phyloP scores from a whole-genome alignment of 2,329 filamentous ascomycete genomes.

The Colletotrichum simmondsii region DNA sequence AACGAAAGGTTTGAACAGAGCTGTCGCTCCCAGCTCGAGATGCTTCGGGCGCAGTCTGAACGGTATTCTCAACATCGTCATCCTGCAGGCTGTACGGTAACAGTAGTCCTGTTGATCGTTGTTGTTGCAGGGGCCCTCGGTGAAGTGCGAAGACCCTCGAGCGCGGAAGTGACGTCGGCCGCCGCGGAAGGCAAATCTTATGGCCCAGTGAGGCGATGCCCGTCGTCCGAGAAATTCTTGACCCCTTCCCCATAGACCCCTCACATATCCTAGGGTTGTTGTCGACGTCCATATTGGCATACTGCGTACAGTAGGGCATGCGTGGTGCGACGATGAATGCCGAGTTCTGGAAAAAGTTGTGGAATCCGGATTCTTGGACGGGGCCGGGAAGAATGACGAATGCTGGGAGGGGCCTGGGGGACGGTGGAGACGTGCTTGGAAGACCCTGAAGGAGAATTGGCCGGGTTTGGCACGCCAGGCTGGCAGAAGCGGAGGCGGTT shows the following conservation, averaged over 20 bases:
- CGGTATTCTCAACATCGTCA: conserved; percentile 9
- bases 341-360: conserved; percentile 12
- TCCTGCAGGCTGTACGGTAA: neutral
- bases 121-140: neutral
- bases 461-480: conserved; percentile 1
- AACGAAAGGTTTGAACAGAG: neutral
- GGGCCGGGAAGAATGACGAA: conserved; percentile 27
- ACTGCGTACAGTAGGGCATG: neutral
- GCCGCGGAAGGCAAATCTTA: conserved; percentile 1
- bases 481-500: conserved; percentile 16
- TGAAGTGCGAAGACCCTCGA: conserved; percentile 15
- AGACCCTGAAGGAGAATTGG: conserved; percentile 26
- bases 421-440: conserved; percentile 20
- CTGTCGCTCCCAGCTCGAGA: neutral
- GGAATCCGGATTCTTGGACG: conserved; percentile 25
- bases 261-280: neutral
- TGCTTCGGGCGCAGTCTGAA: neutral
- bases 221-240: neutral
- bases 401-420: neutral
- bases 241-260: neutral
- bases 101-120: neutral
- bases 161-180: conserved; percentile 26
- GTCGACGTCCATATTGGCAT: neutral
- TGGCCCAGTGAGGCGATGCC: conserved; percentile 22
- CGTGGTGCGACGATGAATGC: conserved; percentile 13